Conservation (phyloP, 495 filamentous ascomycete species). For the Recurvomyces mirabilis region DNA sequence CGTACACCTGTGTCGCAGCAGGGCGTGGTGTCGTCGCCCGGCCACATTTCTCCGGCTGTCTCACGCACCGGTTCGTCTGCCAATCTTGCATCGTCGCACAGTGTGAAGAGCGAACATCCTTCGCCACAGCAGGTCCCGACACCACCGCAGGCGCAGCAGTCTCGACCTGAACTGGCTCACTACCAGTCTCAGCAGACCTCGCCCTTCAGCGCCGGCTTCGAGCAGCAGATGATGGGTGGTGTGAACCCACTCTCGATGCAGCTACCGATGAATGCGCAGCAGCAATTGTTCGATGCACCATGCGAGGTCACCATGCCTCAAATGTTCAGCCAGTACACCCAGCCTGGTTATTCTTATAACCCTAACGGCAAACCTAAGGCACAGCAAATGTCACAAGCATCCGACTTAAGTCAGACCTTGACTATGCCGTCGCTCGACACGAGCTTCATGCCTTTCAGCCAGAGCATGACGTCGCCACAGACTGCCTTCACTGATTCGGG, state of each 20-base stretch:
- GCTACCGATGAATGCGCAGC: conserved; percentile 40
- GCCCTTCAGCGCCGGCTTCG: conserved; percentile 3
- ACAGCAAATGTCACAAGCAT: too few relatives aligned
- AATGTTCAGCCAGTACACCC: conserved; percentile 10
- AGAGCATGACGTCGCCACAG: not conserved
- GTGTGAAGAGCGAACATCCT: not conserved
- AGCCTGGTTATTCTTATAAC: conserved; percentile 35
- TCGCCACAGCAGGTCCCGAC: conserved; percentile 10
- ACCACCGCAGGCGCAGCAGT: not conserved
- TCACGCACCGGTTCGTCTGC: conserved; percentile 9
- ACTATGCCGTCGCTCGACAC: conserved; percentile 13
- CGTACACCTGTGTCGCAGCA: conserved; percentile 23
- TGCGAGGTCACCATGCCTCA: not conserved
- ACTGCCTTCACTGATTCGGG: not conserved
- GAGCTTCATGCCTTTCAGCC: not conserved
- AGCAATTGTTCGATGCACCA: conserved; percentile 28
- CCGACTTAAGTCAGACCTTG: conserved; percentile 22
- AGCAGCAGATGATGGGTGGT: conserved; percentile 3
- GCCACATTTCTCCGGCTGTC: conserved; percentile 7
- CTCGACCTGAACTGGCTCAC: not conserved
- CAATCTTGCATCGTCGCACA: not conserved
- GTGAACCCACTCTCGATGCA: conserved; percentile 33
- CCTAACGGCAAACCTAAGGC: conserved; percentile 21
- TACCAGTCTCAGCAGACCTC: conserved; percentile 2
- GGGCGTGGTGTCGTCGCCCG: conserved; percentile 18